Evolutionary conservation across 1,284 basidiomycete genomes (phyloP), one percentile per base, ranked within the genome.

Genomic region (Lignosus rhinocerotis): DNA sequence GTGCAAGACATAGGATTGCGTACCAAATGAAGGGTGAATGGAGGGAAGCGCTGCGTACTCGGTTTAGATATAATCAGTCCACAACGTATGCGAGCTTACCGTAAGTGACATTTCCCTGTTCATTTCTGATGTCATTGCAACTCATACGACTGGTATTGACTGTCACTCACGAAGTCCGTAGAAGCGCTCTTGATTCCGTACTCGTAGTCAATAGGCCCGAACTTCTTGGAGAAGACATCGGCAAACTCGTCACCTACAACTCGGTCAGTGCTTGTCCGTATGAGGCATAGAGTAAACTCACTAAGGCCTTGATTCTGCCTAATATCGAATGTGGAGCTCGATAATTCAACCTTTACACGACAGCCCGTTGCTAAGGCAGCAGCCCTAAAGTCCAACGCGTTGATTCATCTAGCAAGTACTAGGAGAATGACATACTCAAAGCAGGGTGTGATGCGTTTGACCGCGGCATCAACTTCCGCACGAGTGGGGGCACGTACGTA

Each of bases 351-450:
- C 47, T 84, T 78, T 53, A 86, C 75, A 49, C 73, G 78, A 70
- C 91, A 93, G 2, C 81, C 83, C 3, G 90, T 91, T 1, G 90
- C 87, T 31, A 84, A 74, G 6, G 83, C 84, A 2, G 87, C 92
- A 14, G 87, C 91, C 64, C 88, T 90, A 64, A 16, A 31, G 31
- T 1, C 34, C n/a, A 21, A n/a, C 16, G 16, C 6, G 88, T 83
- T 71, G 86, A 88, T 17, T 87, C 79, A 25, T n/a, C 12, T 3
- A 38, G 36, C 25, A 25, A 25, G 25, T 25, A 25, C 25, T 25
- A n/a, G 42, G 33, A 12, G 31, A 11, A 19, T 25, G 1, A 64
- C 65, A 16, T 33, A 73, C 69, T 71, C 62, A 52, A 70, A 70
- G 54, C 72, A 72, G n/a, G 66, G 61, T 41, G 19, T 55, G 31